These are phyloP conservation scores for Coffea canephora DNA, from an alignment of 257 asterid species.

Conservation along the genomic window DNA sequence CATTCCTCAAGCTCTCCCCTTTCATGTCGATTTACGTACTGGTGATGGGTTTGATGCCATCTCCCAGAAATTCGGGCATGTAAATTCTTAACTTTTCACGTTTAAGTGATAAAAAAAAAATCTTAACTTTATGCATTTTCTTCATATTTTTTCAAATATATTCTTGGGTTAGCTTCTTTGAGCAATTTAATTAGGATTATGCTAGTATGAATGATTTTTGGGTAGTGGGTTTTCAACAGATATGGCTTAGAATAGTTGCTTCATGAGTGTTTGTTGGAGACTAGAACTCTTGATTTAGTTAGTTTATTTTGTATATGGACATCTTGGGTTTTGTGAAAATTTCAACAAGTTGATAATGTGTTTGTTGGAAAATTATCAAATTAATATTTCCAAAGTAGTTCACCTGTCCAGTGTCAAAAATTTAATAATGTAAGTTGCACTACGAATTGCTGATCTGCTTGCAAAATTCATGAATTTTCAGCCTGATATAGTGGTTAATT, in stretches of 20 bases:
- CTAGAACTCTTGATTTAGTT: background rate
- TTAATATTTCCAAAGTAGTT: background rate
- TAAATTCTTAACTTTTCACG: slow-evolving; percentile 10
- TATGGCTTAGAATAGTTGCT: background rate
- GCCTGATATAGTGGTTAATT: slow-evolving; percentile 94
- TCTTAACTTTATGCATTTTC: background rate
- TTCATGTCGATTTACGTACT: slow-evolving; percentile 61
- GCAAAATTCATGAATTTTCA: slow-evolving; percentile 30
- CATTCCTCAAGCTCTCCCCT: slow-evolving; percentile 59
- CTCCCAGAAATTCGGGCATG: slow-evolving; percentile 72
- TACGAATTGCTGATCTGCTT: slow-evolving; percentile 14
- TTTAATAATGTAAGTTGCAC: background rate
- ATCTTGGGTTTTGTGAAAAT: background rate
- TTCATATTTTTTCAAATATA: background rate
- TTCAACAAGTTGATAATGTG: background rate
- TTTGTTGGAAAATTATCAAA: background rate
- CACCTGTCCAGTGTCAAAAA: background rate
- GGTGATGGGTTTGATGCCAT: slow-evolving; percentile 58
- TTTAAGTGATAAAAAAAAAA: background rate
- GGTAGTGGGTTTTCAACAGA: background rate
- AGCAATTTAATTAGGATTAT: background rate
- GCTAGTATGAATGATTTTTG: background rate
- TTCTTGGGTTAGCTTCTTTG: background rate
- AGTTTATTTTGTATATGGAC: background rate
- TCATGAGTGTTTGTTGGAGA: background rate